These are phyloP conservation scores for Betula pendula DNA, from an alignment of 306 rosid genomes.

Conservation along the genomic window DNA sequence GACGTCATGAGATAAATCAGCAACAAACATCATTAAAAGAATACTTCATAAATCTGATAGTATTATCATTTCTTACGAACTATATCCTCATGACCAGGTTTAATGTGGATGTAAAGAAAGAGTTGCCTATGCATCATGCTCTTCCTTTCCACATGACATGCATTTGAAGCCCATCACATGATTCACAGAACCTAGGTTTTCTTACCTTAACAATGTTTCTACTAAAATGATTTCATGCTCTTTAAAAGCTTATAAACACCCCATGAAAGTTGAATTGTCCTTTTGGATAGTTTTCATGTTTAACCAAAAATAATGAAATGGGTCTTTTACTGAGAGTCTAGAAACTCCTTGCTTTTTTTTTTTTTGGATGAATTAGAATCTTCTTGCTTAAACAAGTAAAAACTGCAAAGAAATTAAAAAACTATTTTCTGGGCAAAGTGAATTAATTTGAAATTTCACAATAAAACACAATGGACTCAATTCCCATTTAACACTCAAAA, in stretches of 20 bases:
- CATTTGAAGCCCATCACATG: too few species aligned
- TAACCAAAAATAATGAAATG: background rate
- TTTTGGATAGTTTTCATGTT: background rate
- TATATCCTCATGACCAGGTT: background rate
- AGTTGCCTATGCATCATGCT: background rate
- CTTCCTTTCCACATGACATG: background rate
- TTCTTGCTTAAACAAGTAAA: background rate
- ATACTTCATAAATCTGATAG: background rate
- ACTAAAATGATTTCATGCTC: too few species aligned
- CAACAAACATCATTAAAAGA: background rate
- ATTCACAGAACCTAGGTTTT: too few species aligned
- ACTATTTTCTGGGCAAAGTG: too few species aligned
- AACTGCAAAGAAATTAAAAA: background rate
- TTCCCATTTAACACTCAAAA: background rate
- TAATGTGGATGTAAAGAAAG: background rate
- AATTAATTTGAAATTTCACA: too few species aligned
- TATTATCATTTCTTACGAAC: too few species aligned
- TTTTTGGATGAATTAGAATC: background rate
- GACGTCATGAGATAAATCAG: background rate
- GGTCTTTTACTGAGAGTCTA: background rate
- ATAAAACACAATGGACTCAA: background rate
- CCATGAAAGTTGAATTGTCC: background rate
- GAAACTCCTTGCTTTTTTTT: background rate
- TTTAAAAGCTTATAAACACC: too few species aligned
- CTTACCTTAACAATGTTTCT: too few species aligned